A percentile compares a stretch with the other conserved stretches of the same genome.
These are phyloP conservation scores for Tetrahymena elliotti DNA, from an alignment of 73 alveolate genomes.

Conservation along the genomic window DNA sequence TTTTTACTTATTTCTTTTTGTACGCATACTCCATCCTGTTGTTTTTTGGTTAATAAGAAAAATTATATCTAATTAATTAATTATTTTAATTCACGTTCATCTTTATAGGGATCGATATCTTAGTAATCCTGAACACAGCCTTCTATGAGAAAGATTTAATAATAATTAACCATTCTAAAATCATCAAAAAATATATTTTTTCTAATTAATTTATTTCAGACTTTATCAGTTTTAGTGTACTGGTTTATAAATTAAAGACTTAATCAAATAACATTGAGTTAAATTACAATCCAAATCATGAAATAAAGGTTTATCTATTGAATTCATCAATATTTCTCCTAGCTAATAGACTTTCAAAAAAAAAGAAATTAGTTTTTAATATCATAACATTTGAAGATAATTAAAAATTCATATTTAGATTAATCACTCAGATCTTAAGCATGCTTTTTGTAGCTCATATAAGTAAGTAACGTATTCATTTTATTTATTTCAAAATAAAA, in stretches of 20 bases:
- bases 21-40: not conserved
- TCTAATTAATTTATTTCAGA: not conserved
- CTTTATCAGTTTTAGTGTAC: not conserved
- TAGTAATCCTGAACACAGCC: not conserved
- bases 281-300: not conserved
- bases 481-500: no score
- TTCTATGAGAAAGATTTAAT: not conserved
- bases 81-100: not conserved
- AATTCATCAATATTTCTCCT: not conserved
- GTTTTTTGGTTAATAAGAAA: not conserved
- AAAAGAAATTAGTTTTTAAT: not conserved
- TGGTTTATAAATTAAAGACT: not conserved
- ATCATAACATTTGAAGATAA: not conserved
- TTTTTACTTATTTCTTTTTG: not conserved
- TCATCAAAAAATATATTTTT: not conserved
- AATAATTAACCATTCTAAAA: not conserved
- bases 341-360: not conserved
- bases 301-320: not conserved
- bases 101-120: not conserved
- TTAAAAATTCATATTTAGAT: not conserved
- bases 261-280: not conserved
- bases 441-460: not conserved
- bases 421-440: not conserved
- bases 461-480: not conserved
- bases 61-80: not conserved